Conservation (phyloP, 306 rosid species). For the Cucurbita ficifolia region DNA sequence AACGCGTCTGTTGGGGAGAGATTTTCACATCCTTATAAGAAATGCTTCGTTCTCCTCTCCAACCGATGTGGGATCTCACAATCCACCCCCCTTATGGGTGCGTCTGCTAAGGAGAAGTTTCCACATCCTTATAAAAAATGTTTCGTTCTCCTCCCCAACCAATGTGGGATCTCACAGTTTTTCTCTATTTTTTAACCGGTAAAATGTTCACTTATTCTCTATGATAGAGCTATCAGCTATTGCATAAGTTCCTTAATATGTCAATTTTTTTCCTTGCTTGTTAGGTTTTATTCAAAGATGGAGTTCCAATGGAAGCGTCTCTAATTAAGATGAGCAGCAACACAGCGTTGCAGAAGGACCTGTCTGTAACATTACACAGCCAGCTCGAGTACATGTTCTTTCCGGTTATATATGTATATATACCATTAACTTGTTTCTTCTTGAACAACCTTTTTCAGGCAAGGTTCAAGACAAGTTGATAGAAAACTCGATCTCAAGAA, state of each 20-base stretch:
- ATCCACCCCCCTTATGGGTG: no score
- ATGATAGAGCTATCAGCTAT: neutral
- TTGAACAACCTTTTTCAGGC: slow-evolving; percentile 19
- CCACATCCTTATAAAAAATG: no score
- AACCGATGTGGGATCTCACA: no score
- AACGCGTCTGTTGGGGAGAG: no score
- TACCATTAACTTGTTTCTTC: slow-evolving; percentile 13
- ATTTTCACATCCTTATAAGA: no score
- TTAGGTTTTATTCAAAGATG: slow-evolving; percentile 92
- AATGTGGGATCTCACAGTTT: no score
- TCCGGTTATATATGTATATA: slow-evolving; percentile 2
- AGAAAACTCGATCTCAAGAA: slow-evolving; percentile 82
- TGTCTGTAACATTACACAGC: slow-evolving; percentile 29
- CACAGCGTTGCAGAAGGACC: slow-evolving; percentile 64
- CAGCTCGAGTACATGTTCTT: slow-evolving; percentile 7
- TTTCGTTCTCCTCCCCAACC: no score
- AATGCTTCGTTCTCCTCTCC: no score
- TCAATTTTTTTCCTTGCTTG: neutral
- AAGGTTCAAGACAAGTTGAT: slow-evolving; percentile 32
- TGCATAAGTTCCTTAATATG: neutral
- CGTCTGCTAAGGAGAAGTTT: no score
- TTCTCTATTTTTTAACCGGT: neutral
- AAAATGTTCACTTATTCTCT: neutral
- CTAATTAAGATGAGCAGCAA: slow-evolving; percentile 84
- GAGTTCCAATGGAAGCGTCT: slow-evolving; percentile 97